Evolutionary conservation across 768 basidiomycete genomes (phyloP).

Genomic region (Kwoniella sp.): DNA sequence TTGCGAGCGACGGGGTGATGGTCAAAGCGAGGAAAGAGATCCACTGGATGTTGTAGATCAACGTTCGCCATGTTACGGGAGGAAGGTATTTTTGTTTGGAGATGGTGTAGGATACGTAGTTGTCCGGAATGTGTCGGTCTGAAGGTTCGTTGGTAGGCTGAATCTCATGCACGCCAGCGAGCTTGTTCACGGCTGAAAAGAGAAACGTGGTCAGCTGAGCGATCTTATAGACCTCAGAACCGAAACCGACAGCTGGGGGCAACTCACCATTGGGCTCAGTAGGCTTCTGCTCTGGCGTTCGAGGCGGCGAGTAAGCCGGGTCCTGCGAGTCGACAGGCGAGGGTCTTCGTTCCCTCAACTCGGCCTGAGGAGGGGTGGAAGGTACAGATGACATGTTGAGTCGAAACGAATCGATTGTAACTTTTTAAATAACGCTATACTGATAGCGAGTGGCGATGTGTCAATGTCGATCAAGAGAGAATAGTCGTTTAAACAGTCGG

Average conservation of each 20-base stretch:
- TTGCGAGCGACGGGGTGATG: constrained; percentile 70
- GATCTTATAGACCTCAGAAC: too few species aligned
- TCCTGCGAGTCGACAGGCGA: constrained; percentile 41
- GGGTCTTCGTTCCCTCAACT: constrained; percentile 27
- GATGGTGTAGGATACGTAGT: constrained; percentile 77
- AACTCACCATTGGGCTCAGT: constrained; percentile 29
- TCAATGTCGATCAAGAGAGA: neutral
- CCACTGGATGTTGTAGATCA: constrained; percentile 67
- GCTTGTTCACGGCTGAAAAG: constrained; percentile 30
- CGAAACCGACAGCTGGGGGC: too few species aligned
- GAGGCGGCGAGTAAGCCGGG: constrained; percentile 49
- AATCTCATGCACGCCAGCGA: constrained; percentile 41
- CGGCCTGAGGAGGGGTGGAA: constrained; percentile 22
- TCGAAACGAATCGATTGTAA: neutral
- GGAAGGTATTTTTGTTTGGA: constrained; percentile 69
- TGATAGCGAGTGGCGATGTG: neutral
- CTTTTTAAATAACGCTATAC: too few species aligned
- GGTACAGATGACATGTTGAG: constrained; percentile 15
- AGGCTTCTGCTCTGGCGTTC: constrained; percentile 36
- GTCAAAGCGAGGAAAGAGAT: constrained; percentile 73
- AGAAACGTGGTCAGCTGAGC: constrained; percentile 4
- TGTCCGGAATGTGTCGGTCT: constrained; percentile 66
- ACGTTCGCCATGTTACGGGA: constrained; percentile 67
- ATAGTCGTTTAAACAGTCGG: neutral
- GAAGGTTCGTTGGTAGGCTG: constrained; percentile 49